Percentiles rank a stretch among this genome's conserved stretches.
phyloP scores from a whole-genome alignment of 2,329 filamentous ascomycete genomes.

The Colletotrichum australisinense region DNA sequence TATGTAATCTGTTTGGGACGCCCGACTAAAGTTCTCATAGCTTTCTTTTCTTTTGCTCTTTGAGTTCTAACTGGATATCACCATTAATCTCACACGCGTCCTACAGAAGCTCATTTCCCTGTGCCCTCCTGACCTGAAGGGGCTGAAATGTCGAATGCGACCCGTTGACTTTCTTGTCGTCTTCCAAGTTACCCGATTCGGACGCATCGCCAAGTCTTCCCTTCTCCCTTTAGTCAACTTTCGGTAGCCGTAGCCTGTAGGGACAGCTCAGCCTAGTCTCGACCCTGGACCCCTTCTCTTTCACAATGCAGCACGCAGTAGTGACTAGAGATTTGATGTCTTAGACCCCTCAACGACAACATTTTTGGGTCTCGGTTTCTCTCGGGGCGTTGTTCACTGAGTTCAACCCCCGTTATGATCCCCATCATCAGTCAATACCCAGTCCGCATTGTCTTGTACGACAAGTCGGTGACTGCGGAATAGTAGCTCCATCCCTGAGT shows the following conservation, averaged over 20 bases:
- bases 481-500: not conserved
- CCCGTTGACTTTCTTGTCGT: not conserved
- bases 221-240: not conserved
- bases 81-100: not conserved
- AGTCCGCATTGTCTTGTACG: not conserved
- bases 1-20: slow-evolving; percentile 7
- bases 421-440: not conserved
- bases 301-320: not conserved
- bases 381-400: not conserved
- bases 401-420: not conserved
- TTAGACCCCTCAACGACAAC: not conserved
- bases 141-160: not conserved
- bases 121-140: not conserved
- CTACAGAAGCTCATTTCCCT: slow-evolving; percentile 7
- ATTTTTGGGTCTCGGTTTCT: slow-evolving; percentile 4
- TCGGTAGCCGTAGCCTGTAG: not conserved
- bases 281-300: slow-evolving; percentile 20
- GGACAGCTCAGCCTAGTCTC: not conserved
- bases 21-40: not conserved
- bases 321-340: slow-evolving; percentile 17
- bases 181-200: not conserved
- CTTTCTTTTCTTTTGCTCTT: not conserved
- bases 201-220: not conserved
- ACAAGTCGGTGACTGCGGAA: not conserved
- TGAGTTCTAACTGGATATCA: too few species aligned